A percentile compares a stretch with the other conserved stretches of the same genome.
phyloP scores from a whole-genome alignment of 1,139 yeast genomes.

The Geotrichum klebahnii region DNA sequence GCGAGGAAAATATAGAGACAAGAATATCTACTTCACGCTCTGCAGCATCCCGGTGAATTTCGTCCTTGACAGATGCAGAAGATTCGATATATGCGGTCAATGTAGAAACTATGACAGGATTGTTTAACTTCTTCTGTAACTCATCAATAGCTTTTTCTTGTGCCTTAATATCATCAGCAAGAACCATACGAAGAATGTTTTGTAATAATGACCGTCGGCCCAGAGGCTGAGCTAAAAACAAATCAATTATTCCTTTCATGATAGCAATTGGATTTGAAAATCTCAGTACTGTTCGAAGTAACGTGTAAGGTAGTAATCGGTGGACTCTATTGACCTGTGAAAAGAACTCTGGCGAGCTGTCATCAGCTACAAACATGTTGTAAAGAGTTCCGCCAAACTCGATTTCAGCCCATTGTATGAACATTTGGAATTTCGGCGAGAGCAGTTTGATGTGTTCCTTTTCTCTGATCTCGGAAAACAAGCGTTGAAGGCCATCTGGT shows the following conservation, averaged over 20 bases:
- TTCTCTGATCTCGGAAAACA: conserved; percentile 62
- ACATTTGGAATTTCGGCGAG: conserved; percentile 62
- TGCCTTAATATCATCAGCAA: conserved; percentile 73
- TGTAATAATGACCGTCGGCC: conserved; percentile 68
- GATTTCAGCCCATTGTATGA: conserved; percentile 75
- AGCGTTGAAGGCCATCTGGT: conserved; percentile 48
- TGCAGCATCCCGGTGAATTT: conserved; percentile 23
- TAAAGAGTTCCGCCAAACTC: conserved; percentile 81
- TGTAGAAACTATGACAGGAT: conserved; percentile 33
- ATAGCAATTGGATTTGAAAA: conserved; percentile 84
- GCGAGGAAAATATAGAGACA: conserved; percentile 11
- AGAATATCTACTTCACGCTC: conserved; percentile 33
- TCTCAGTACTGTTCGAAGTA: conserved; percentile 68
- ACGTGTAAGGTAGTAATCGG: conserved; percentile 65
- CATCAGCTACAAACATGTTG: conserved; percentile 73
- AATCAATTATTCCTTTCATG: conserved; percentile 68
- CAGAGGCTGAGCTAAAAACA: conserved; percentile 74
- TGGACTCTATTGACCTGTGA: conserved; percentile 67
- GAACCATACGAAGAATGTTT: conserved; percentile 63
- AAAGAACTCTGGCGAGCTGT: conserved; percentile 69
- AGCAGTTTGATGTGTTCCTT: conserved; percentile 55
- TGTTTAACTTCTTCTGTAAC: conserved; percentile 43
- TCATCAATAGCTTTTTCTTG: conserved; percentile 55
- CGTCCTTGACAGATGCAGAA: conserved; percentile 18
- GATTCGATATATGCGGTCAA: conserved; percentile 35